Conservation (phyloP, 768 basidiomycete genomes). For the Chlorophyllum brunneum region DNA sequence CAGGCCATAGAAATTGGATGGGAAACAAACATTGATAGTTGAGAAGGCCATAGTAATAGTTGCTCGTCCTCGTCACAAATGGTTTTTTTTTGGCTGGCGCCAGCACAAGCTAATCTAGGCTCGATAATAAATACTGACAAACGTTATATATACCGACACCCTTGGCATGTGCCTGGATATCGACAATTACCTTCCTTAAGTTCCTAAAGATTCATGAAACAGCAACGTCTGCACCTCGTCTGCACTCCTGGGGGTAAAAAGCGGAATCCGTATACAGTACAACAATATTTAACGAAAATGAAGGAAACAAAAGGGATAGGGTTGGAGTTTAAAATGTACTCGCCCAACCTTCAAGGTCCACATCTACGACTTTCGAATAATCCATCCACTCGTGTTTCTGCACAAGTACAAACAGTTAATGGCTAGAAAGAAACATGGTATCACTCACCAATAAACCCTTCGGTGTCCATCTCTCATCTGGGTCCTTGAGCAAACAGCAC, state of each 20-base stretch:
- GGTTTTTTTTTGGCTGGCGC: no score
- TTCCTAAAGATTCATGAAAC: neutral
- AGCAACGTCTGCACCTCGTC: neutral
- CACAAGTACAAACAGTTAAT: neutral
- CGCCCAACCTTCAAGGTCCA: slow-evolving; percentile 81
- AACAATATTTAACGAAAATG: neutral
- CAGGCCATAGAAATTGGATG: no score
- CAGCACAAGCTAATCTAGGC: no score
- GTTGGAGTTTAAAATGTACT: slow-evolving; percentile 51
- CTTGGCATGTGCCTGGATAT: no score
- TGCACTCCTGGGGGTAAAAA: neutral
- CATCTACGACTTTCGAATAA: slow-evolving; percentile 49
- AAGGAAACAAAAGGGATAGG: neutral
- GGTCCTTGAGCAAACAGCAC: slow-evolving; percentile 88
- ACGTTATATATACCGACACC: no score
- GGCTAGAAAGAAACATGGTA: slow-evolving; percentile 6
- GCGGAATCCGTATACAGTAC: neutral
- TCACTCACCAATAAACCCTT: slow-evolving; percentile 77
- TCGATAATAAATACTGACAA: no score
- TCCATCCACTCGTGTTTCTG: slow-evolving; percentile 79
- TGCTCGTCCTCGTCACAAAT: no score
- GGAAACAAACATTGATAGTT: no score
- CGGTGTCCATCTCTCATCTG: slow-evolving; percentile 75
- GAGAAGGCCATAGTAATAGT: no score
- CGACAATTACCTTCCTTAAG: neutral